Evolutionary conservation across 257 asterid species (phyloP), one percentile per base, ranked within the genome.

Genomic region (Schizonepeta tenuifolia): DNA sequence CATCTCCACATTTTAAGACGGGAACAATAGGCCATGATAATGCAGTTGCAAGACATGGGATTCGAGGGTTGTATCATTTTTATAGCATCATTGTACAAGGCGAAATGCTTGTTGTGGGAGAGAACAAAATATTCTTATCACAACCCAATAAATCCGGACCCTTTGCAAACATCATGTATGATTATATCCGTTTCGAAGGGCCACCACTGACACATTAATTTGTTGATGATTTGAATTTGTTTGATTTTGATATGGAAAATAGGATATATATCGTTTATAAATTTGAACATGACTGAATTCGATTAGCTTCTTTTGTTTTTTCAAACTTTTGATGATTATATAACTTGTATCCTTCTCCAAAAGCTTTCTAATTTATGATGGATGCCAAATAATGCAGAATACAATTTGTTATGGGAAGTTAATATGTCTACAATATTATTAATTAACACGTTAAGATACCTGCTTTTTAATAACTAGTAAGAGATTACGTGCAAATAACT

Each of bases 41-140:
- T 12, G 89, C 92, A 1, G 46, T 89, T 1, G 89, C 92, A 14
- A 83, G 94, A 31, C 91, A 89, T 54, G 88, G 92, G 1, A 83
- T 81, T 61, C 89, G 75, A 21, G 96, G 92, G 3, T 6, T 84
- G 12, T 81, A 86, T 68, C 64, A 31, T 59, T 59, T 83, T 7
- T 81, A 75, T 60, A 78, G 69, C 8, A 65, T 87, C 54, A 20
- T 7, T 2, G 53, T 88, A 4, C 21, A 55, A 0, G 88, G 86
- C 3, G 22, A 49, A 20, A 40, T 15, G 33, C 84, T 90, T 0
- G 28, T 77, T 4, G 31, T 41, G 0, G 95, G 95, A 41, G 73
- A 21, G 17, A 86, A 90, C 78, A 81, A 71, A 6, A 35, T 89
- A 2, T 82, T 71, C 36, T 70, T 89, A 11, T 81, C 77, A 41